A percentile compares a stretch with the other conserved stretches of the same genome.
Evolutionary conservation across 2,329 filamentous ascomycete genomes (phyloP).

Genomic region (Cadophora malorum): DNA sequence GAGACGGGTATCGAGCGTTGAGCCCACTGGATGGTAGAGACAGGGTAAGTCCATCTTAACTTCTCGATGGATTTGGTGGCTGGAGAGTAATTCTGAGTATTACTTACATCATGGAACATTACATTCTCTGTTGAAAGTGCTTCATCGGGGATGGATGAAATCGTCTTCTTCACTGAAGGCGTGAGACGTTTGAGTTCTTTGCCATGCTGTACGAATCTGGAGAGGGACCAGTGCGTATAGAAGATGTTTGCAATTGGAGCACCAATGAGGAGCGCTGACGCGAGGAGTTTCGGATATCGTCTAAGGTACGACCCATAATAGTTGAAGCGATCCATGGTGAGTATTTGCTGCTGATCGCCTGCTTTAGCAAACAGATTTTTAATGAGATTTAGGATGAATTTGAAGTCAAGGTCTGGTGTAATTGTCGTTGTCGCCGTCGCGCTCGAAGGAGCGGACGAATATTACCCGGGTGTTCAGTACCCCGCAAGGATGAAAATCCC

Average conservation of each 20-base stretch:
- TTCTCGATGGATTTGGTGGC: not conserved
- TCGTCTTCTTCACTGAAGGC: not conserved
- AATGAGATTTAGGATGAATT: too few species aligned
- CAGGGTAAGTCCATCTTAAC: not conserved
- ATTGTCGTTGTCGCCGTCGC: not conserved
- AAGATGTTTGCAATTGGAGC: not conserved
- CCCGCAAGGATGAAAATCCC: not conserved
- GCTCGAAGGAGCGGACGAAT: not conserved
- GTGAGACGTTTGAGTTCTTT: conserved; percentile 5
- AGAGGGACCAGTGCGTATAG: conserved; percentile 8
- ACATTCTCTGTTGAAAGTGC: conserved; percentile 5
- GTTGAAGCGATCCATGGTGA: not conserved
- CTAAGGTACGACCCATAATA: not conserved
- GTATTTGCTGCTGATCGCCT: not conserved
- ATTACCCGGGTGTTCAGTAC: not conserved
- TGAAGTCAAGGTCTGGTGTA: not conserved
- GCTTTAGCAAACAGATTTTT: not conserved
- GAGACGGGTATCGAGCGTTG: not conserved
- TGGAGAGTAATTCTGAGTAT: not conserved
- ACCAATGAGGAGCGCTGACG: not conserved
- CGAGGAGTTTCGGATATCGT: not conserved
- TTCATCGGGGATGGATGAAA: conserved; percentile 1
- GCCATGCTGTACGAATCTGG: not conserved
- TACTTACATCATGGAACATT: conserved; percentile 7
- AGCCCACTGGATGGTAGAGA: not conserved